phyloP scores from a whole-genome alignment of 2,329 filamentous ascomycete genomes.

The Lasiodiplodia sp. region DNA sequence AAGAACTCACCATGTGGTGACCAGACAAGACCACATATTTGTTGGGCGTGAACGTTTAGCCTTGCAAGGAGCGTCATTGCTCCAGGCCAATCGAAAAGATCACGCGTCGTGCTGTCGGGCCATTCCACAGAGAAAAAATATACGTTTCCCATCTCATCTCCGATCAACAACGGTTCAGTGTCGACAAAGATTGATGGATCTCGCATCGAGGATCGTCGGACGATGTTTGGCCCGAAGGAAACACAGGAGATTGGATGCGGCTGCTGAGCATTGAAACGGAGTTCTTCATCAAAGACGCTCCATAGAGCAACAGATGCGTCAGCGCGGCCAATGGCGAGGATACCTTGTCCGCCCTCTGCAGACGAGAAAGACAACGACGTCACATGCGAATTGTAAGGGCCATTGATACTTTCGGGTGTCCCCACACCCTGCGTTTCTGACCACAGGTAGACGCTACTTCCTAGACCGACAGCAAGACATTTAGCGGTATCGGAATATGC shows the following conservation, averaged over 20 bases:
- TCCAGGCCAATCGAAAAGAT: constrained; percentile 78
- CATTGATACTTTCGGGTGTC: constrained; percentile 61
- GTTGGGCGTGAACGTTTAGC: constrained; percentile 81
- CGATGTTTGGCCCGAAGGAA: constrained; percentile 74
- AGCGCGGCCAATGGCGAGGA: constrained; percentile 84
- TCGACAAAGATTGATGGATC: constrained; percentile 61
- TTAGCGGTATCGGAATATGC: constrained; percentile 80
- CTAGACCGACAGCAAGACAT: constrained; percentile 83
- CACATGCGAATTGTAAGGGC: constrained; percentile 64
- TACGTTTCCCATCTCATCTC: constrained; percentile 81
- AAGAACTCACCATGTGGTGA: constrained; percentile 78
- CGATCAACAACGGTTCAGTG: constrained; percentile 85
- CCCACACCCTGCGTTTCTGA: constrained; percentile 76
- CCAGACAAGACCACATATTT: constrained; percentile 94
- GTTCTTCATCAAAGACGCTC: constrained; percentile 73
- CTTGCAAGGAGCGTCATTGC: constrained; percentile 78
- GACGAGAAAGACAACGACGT: constrained; percentile 94
- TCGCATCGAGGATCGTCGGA: constrained; percentile 58
- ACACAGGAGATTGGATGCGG: constrained; percentile 78
- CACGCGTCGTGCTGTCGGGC: constrained; percentile 65
- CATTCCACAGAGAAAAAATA: constrained; percentile 94
- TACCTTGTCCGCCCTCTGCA: constrained; percentile 72
- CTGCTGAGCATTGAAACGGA: constrained; percentile 79
- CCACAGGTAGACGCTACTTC: constrained; percentile 85
- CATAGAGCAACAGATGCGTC: constrained; percentile 79